Evolutionary conservation across 306 rosid species (phyloP), one percentile per base, ranked within the genome.

Genomic region (Hippophae gyantsensis): DNA sequence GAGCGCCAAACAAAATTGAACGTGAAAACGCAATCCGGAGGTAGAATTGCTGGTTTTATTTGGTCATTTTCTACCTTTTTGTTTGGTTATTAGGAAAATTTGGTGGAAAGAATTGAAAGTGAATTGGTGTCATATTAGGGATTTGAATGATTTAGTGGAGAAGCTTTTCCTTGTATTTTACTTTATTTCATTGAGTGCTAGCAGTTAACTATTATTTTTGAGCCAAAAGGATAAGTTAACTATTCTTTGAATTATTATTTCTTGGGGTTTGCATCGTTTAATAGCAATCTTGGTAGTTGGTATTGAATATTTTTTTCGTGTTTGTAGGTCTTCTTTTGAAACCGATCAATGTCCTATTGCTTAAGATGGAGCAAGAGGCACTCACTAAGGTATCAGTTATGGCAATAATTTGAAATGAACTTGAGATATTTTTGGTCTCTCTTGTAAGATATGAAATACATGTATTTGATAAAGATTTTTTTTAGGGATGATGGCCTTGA

Each of bases 281-380:
- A 7, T 65, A 10, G 13, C 56, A 65, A 18, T 9, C 1, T 8
- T 6, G 3, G 2, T 38, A 3, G 10, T 6, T 9, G 44, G 40
- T 13, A 13, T 48, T 23, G 56, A 9, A 48, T 56, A 43, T n/a
- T 2, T 46, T 13, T 12, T 44, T 9, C 0, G 25, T 57, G 5
- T 74, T 68, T 67, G 65, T 79, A 92, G 98, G 83, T 66, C 80
- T 87, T 73, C 72, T 77, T 72, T 62, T 13, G 57, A 95, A 83
- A 69, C 89, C 89, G 7, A 73, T 92, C 43, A 58, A 72, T 63
- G 67, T 70, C 57, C 71, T 87, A 46, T 61, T 92, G 71, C 82
- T 79, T 66, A 87, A 76, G 77, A 70, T 79, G 74, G 98, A 92
- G 74, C 82, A 83, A 72, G 95, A 87, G 84, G 78, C 87, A 52